Percentiles rank a stretch among this genome's conserved stretches.
These are phyloP conservation scores for Aspergillus indologenus DNA, from an alignment of 495 filamentous ascomycete species.

Conservation along the genomic window DNA sequence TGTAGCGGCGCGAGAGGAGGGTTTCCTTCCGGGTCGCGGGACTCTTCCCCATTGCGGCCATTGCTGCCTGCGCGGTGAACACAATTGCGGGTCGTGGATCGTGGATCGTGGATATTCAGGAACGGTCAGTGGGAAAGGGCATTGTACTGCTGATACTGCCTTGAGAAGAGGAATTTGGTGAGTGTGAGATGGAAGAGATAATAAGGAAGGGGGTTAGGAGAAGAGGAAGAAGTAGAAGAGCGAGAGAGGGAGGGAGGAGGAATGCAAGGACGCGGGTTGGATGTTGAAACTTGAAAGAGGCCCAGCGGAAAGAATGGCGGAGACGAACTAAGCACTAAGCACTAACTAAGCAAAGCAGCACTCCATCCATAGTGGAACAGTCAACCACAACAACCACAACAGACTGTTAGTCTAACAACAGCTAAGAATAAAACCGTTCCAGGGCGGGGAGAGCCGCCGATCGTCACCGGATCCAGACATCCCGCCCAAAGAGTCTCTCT, in stretches of 20 bases:
- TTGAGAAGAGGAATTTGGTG: constrained; percentile 4
- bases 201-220: not conserved
- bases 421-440: too few species aligned
- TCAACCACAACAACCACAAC: too few species aligned
- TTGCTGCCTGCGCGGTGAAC: constrained; percentile 8
- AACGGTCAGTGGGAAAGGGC: not conserved
- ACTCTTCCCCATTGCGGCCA: not conserved
- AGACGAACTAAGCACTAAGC: too few species aligned
- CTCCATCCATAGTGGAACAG: too few species aligned
- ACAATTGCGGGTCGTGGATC: not conserved
- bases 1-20: constrained; percentile 65
- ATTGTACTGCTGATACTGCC: not conserved
- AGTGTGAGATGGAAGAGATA: constrained; percentile 8
- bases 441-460: not conserved
- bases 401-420: not conserved
- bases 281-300: constrained; percentile 13
- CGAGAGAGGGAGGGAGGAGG: constrained; percentile 12
- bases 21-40: constrained; percentile 41
- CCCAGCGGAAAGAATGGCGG: not conserved
- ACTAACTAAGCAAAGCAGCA: too few species aligned
- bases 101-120: too few species aligned
- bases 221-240: constrained; percentile 1
- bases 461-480: not conserved
- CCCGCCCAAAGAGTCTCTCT: not conserved
- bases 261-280: constrained; percentile 22